These are phyloP conservation scores for Oryza australiensis DNA, from an alignment of 176 grass and related monocot species.

Conservation along the genomic window DNA sequence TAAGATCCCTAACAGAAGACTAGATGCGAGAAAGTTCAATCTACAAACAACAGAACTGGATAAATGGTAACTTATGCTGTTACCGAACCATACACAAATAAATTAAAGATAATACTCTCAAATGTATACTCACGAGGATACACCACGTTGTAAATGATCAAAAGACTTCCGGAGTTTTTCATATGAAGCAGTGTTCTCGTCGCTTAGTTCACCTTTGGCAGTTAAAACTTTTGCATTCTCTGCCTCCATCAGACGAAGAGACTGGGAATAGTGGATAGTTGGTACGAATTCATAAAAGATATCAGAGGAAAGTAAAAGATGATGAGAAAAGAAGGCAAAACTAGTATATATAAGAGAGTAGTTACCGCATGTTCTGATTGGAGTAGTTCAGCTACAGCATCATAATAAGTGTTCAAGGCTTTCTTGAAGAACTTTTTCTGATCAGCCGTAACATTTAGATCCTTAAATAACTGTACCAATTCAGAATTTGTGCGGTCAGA, in stretches of 20 bases:
- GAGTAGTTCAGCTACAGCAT: constrained; percentile 85
- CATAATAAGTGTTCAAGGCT: constrained; percentile 85
- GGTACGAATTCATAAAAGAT: constrained; percentile 18
- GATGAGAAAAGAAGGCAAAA: constrained; percentile 22
- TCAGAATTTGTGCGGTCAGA: not conserved
- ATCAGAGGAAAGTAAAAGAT: constrained; percentile 18
- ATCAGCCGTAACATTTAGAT: constrained; percentile 83
- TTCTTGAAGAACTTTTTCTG: constrained; percentile 99
- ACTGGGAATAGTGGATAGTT: constrained; percentile 47
- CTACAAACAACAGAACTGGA: constrained; percentile 8
- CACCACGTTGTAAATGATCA: constrained; percentile 91
- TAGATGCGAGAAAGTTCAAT: constrained; percentile 15
- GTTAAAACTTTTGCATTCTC: constrained; percentile 93
- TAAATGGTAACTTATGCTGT: constrained; percentile 10
- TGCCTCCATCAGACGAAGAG: constrained; percentile 84
- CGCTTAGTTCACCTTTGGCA: constrained; percentile 95
- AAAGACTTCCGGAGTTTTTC: constrained; percentile 95
- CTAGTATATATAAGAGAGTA: constrained; percentile 31
- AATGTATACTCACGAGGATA: constrained; percentile 79
- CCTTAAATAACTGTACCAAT: constrained; percentile 81
- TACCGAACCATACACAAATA: constrained; percentile 8
- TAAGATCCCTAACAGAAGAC: not conserved
- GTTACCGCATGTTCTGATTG: constrained; percentile 87
- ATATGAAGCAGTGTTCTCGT: constrained; percentile 87
- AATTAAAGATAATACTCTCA: not conserved